Base-by-base conservation (phyloP, 768 basidiomycete species). In the Tubosaeta sp. region DNA sequence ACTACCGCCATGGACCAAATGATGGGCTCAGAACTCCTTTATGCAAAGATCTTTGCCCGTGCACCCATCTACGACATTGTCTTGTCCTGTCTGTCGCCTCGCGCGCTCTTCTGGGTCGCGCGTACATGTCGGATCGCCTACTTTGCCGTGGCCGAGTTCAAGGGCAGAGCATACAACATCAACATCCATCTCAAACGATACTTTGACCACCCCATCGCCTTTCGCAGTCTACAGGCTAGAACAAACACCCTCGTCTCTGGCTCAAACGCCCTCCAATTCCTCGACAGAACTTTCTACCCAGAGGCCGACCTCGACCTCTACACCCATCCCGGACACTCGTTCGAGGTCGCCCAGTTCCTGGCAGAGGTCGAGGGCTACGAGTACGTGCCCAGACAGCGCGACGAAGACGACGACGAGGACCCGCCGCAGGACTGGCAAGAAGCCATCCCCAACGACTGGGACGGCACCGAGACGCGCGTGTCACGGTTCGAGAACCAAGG, bases 281-380 rank as follows among this genome's bases (percentile, higher is more conserved):
- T 83, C 36, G 74, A 76, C 44, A 59, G 78, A 16, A 55, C 66
- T 0, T 63, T 64, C 32, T 81, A 79, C 52, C 64, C 70, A 3
- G 69, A 69, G 4, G 70, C 79, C 0, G 80, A 82, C 54, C 71
- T 83, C 8, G 81, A 83, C 48, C 34, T 82, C 4, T 82, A 82
- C 58, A 64, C 70, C 14, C 64, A 73, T 7, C 66, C 70, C 3
- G 59, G 62, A 0, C 57, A 62, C 31, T 59, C 66, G 35, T 39
- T 51, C 12, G 64, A 67, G 21, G 61, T 81, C 5, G 70, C 67
- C 0, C 41, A 40, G 8, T 78, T 73, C 63, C 58, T 81, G 0
- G 31, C 62, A 0, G 44, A 55, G 14, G 25, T 10, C 7, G 58
- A 65, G 5, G 71, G 71, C 0, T 76, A 75, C 48, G 13, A 22